Conservation (phyloP, 2,329 filamentous ascomycete genomes). For the Sporothrix phasma region DNA sequence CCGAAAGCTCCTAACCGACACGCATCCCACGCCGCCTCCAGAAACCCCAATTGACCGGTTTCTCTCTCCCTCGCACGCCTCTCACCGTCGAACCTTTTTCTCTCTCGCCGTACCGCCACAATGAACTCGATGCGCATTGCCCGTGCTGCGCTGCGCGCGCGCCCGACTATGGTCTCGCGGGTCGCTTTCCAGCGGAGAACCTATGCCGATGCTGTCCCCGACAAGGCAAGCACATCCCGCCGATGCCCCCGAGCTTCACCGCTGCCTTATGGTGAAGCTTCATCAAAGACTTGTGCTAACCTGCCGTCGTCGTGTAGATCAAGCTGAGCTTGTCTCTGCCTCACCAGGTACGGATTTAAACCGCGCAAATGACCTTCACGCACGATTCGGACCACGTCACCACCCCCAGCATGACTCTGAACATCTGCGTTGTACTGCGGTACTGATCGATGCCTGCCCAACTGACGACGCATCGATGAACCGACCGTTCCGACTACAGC, state of each 20-base stretch:
- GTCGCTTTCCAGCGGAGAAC: constrained; percentile 68
- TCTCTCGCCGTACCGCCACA: constrained; percentile 29
- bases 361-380: constrained; percentile 6
- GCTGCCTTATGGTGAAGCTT: not conserved
- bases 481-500: not conserved
- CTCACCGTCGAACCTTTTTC: not conserved
- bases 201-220: constrained; percentile 79
- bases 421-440: not conserved
- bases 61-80: not conserved
- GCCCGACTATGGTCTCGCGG: constrained; percentile 60
- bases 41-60: constrained; percentile 9
- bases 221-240: constrained; percentile 51
- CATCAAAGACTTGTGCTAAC: not conserved
- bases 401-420: not conserved
- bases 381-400: not conserved
- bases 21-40: constrained; percentile 7
- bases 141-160: constrained; percentile 77
- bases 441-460: not conserved
- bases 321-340: constrained; percentile 96
- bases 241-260: not conserved
- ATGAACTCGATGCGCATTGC: constrained; percentile 96
- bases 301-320: constrained; percentile 46
- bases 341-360: constrained; percentile 71
- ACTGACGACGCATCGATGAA: not conserved
- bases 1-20: constrained; percentile 14